Conservation (phyloP, 352 stramenopile species). For the Globisporangium nagaii region DNA sequence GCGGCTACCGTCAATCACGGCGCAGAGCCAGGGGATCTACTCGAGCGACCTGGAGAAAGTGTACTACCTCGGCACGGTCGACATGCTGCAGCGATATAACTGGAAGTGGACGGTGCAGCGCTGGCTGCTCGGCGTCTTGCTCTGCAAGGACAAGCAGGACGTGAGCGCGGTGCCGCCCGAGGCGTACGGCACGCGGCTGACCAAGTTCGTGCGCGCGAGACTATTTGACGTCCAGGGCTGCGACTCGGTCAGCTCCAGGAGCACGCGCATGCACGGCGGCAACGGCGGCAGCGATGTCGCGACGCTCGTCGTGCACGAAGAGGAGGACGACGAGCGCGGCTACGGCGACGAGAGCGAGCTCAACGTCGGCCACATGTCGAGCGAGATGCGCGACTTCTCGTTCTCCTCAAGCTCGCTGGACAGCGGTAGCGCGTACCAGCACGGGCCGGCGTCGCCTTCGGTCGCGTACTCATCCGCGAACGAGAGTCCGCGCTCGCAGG, state of each 20-base stretch:
- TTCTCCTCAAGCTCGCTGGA: conserved; percentile 42
- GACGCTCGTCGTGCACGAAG: conserved; percentile 16
- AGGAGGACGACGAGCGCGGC: conserved; percentile 12
- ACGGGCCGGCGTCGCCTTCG: conserved; percentile 38
- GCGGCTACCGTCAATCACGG: conserved; percentile 14
- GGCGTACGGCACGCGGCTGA: conserved; percentile 64
- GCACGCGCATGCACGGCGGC: conserved; percentile 5
- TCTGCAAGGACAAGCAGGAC: conserved; percentile 81
- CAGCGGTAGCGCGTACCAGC: conserved; percentile 31
- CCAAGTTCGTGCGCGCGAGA: conserved; percentile 65
- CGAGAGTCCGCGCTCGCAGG: conserved; percentile 41
- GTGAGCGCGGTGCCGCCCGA: conserved; percentile 71
- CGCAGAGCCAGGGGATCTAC: conserved; percentile 30
- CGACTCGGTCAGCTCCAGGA: conserved; percentile 8
- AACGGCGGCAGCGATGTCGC: conserved; percentile 7
- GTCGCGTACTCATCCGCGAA: conserved; percentile 60
- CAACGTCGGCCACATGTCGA: conserved; percentile 15
- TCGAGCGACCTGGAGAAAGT: conserved; percentile 51
- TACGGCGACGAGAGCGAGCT: conserved; percentile 15
- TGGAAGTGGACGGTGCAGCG: conserved; percentile 82
- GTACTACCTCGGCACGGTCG: conserved; percentile 75
- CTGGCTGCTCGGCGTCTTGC: conserved; percentile 58
- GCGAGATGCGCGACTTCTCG: conserved; percentile 36
- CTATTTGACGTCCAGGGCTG: conserved; percentile 56
- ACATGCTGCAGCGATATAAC: conserved; percentile 84